Conservation (phyloP, 495 filamentous ascomycete genomes). For the Lepraria neglecta region DNA sequence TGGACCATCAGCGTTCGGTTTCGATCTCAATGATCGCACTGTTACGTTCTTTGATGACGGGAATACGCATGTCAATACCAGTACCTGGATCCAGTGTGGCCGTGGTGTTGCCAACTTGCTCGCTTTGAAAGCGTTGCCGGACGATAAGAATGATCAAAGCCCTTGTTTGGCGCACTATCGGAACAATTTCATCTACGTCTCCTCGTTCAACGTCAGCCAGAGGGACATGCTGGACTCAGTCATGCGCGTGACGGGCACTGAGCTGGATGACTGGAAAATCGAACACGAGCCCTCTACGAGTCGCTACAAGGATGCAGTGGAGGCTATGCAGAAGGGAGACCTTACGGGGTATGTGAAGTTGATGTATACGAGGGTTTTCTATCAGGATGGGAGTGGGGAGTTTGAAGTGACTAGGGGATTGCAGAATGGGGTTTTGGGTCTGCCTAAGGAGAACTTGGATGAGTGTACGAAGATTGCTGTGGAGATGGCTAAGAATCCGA, state of each 20-base stretch:
- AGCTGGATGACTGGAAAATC: slow-evolving; percentile 53
- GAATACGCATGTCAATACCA: slow-evolving; percentile 33
- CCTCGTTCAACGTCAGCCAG: slow-evolving; percentile 46
- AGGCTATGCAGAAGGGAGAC: slow-evolving; percentile 40
- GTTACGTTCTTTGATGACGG: slow-evolving; percentile 48
- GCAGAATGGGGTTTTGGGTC: slow-evolving; percentile 45
- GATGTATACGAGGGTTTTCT: slow-evolving; percentile 51
- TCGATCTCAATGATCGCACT: slow-evolving; percentile 37
- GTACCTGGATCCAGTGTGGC: slow-evolving; percentile 43
- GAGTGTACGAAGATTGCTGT: slow-evolving; percentile 44
- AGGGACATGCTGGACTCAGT: slow-evolving; percentile 47
- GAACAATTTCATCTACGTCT: slow-evolving; percentile 42
- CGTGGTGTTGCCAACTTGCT: slow-evolving; percentile 42
- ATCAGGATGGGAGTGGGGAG: slow-evolving; percentile 40
- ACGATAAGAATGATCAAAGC: slow-evolving; percentile 38
- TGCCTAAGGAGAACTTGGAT: slow-evolving; percentile 57
- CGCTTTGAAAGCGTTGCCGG: slow-evolving; percentile 39
- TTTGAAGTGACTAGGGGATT: slow-evolving; percentile 35
- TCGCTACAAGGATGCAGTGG: slow-evolving; percentile 39
- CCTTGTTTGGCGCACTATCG: slow-evolving; percentile 31
- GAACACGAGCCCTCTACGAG: slow-evolving; percentile 36
- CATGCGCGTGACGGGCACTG: slow-evolving; percentile 48
- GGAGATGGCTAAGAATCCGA: slow-evolving; percentile 1
- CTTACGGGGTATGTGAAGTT: slow-evolving; percentile 43
- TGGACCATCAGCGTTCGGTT: slow-evolving; percentile 35